Conservation (phyloP, 106 monocot genomes). For the Allium sativum region DNA sequence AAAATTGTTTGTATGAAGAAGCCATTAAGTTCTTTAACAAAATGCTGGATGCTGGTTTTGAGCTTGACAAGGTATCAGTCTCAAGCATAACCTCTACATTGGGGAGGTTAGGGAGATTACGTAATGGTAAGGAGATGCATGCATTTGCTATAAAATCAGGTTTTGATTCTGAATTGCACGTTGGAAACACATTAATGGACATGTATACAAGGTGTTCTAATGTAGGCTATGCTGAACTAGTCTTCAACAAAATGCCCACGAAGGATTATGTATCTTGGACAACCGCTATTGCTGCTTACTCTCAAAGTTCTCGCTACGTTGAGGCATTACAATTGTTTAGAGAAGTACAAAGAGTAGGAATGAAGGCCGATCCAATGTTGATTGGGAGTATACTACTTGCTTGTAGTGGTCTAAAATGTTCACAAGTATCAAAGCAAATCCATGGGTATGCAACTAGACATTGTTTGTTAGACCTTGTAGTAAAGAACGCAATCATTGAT, state of each 20-base stretch:
- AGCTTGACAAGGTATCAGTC: constrained; percentile 61
- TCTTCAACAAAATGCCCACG: constrained; percentile 34
- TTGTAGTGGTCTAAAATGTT: constrained; percentile 31
- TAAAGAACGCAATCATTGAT: constrained; percentile 55
- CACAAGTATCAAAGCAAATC: constrained; percentile 35
- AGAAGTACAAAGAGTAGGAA: constrained; percentile 24
- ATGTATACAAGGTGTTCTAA: constrained; percentile 55
- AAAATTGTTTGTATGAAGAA: constrained; percentile 40
- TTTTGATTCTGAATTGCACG: constrained; percentile 46
- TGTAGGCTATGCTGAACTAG: constrained; percentile 22
- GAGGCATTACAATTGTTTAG: constrained; percentile 45
- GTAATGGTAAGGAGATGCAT: constrained; percentile 59
- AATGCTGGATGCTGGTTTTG: constrained; percentile 30
- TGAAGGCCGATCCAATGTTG: constrained; percentile 50
- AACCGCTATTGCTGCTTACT: constrained; percentile 35
- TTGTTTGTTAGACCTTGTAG: constrained; percentile 33
- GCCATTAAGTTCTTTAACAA: constrained; percentile 32
- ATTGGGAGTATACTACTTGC: constrained; percentile 42
- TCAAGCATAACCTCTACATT: constrained; percentile 47
- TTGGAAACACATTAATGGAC: constrained; percentile 70
- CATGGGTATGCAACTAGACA: constrained; percentile 46
- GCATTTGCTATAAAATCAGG: constrained; percentile 67
- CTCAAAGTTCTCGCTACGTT: constrained; percentile 25
- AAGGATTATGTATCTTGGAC: constrained; percentile 69
- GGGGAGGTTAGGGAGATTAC: constrained; percentile 36